Conservation (phyloP, 176 grass and related monocot species). For the Triticum turgidum region DNA sequence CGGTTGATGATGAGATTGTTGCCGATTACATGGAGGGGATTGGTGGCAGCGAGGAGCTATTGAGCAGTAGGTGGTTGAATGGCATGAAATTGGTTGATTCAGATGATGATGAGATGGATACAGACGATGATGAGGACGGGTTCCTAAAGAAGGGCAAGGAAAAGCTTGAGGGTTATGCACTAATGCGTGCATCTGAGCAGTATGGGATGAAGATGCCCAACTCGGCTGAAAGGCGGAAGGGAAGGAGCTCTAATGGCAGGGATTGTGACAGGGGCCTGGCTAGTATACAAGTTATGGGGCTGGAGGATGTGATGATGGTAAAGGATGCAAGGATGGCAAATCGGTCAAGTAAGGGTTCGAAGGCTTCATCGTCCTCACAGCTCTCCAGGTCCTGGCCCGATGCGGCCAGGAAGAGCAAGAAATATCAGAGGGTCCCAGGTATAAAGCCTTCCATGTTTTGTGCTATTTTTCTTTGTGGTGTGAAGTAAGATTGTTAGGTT, state of each 20-base stretch:
- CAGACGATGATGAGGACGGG: constrained; percentile 60
- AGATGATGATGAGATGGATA: constrained; percentile 39
- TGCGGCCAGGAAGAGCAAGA: constrained; percentile 51
- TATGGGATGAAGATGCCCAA: constrained; percentile 76
- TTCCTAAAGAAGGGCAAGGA: constrained; percentile 46
- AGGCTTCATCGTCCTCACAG: constrained; percentile 52
- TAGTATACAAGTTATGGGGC: constrained; percentile 38
- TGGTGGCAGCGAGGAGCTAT: constrained; percentile 53
- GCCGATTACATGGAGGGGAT: constrained; percentile 86
- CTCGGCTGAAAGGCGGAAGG: constrained; percentile 31
- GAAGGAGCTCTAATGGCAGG: constrained; percentile 9
- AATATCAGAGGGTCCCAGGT: constrained; percentile 52
- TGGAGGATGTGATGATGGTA: constrained; percentile 61
- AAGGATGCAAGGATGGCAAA: constrained; percentile 56
- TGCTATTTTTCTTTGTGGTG: constrained; percentile 13
- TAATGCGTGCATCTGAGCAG: constrained; percentile 68
- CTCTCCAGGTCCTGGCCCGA: constrained; percentile 77
- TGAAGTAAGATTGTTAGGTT: not conserved
- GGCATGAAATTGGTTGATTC: constrained; percentile 55
- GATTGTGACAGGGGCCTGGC: constrained; percentile 18
- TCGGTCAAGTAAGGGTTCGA: constrained; percentile 28
- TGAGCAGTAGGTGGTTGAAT: constrained; percentile 40
- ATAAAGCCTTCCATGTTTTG: not conserved
- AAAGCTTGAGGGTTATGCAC: constrained; percentile 52
- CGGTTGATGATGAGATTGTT: constrained; percentile 67